A percentile compares a stretch with the other conserved stretches of the same genome.
These are phyloP conservation scores for Poronia punctata DNA, from an alignment of 495 filamentous ascomycete genomes.

Conservation along the genomic window DNA sequence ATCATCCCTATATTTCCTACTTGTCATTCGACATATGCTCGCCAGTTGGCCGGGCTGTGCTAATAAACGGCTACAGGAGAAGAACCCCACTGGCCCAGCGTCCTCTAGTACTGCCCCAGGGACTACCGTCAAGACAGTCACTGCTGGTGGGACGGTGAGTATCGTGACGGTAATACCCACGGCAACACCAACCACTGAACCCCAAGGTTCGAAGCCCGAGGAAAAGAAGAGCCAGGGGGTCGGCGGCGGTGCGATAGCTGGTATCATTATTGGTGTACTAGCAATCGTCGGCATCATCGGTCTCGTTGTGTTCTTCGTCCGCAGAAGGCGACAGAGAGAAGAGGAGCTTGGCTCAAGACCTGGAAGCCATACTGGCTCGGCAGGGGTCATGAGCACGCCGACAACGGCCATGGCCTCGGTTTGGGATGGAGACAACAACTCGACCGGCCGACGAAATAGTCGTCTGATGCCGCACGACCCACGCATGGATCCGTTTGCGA, in stretches of 20 bases:
- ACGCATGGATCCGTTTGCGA: slow-evolving; percentile 45
- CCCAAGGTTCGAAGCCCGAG: no score
- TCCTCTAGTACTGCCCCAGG: slow-evolving; percentile 1
- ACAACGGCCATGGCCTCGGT: slow-evolving; percentile 26
- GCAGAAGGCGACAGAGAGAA: slow-evolving; percentile 20
- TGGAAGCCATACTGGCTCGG: slow-evolving; percentile 28
- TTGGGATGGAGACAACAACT: slow-evolving; percentile 31
- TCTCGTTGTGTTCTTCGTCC: slow-evolving; percentile 28
- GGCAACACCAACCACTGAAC: no score
- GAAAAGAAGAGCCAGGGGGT: slow-evolving; percentile 23
- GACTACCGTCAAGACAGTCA: slow-evolving; percentile 34
- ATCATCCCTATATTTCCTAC: no score
- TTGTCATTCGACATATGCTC: no score
- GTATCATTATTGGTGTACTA: slow-evolving; percentile 37
- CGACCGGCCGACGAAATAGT: slow-evolving; percentile 35
- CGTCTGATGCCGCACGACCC: slow-evolving; percentile 48
- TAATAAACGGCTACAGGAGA: no score
- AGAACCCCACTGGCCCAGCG: slow-evolving; percentile 1
- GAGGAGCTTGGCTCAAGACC: slow-evolving; percentile 17
- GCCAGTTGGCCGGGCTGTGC: no score
- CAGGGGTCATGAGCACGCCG: slow-evolving; percentile 31
- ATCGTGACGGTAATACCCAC: slow-evolving; percentile 34
- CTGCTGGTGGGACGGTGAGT: slow-evolving; percentile 31
- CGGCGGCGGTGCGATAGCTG: slow-evolving; percentile 28
- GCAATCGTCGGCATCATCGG: slow-evolving; percentile 21